Conservation (phyloP, 345 rosid species). For the Eucalyptus grandis region DNA sequence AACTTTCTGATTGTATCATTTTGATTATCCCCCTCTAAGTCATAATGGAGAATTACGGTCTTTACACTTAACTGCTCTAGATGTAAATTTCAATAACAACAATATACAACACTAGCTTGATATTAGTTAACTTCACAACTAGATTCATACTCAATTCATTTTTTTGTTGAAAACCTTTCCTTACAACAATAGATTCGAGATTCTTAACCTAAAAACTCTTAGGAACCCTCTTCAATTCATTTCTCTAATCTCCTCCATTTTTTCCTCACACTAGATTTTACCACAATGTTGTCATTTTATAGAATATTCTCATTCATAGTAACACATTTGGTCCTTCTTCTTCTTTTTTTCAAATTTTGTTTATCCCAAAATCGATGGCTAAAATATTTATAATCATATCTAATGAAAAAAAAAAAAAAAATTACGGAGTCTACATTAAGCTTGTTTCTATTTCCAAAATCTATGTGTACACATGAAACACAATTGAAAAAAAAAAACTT, state of each 20-base stretch:
- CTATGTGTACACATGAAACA: background rate
- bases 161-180: background rate
- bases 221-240: background rate
- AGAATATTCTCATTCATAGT: background rate
- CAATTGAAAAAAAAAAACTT: background rate
- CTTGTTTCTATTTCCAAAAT: background rate
- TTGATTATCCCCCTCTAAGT: background rate
- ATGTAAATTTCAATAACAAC: background rate
- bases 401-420: background rate
- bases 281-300: background rate
- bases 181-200: background rate
- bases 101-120: background rate
- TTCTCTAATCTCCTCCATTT: background rate
- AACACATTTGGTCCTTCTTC: background rate
- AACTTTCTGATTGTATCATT: background rate
- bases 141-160: background rate
- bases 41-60: background rate
- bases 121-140: background rate
- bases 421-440: background rate
- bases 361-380: background rate
- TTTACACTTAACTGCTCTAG: background rate
- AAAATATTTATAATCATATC: background rate
- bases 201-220: background rate
- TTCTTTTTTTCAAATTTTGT: background rate
- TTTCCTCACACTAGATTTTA: background rate